Conservation (phyloP, 345 rosid species). For the Euphorbia lathyris region DNA sequence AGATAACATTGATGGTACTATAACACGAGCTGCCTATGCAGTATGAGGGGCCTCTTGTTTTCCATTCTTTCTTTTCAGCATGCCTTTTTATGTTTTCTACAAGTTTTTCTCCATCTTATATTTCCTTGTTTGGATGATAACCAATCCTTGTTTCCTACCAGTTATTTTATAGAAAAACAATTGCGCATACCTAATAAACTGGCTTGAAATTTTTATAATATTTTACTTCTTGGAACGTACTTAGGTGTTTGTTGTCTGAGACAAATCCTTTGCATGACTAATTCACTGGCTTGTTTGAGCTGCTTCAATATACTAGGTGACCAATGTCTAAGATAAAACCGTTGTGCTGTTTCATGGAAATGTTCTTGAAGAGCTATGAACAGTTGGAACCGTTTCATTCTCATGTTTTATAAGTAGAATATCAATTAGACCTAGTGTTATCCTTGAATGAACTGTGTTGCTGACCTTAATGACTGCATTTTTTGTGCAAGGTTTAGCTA, state of each 20-base stretch:
- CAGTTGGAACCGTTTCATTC: background rate
- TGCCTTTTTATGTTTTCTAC: background rate
- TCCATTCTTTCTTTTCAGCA: background rate
- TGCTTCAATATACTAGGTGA: background rate
- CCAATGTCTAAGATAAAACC: background rate
- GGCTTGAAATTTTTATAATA: background rate
- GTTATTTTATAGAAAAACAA: background rate
- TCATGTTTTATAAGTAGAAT: background rate
- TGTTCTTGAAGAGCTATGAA: background rate
- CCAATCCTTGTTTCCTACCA: background rate
- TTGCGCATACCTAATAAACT: too few relatives aligned
- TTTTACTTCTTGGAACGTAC: background rate
- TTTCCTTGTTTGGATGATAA: background rate
- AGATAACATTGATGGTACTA: background rate
- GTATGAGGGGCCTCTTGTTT: background rate
- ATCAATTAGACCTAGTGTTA: background rate
- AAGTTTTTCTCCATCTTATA: background rate
- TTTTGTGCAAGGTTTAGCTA: background rate
- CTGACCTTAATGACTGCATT: background rate
- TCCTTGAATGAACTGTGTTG: background rate
- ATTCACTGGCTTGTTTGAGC: background rate
- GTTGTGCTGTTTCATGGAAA: background rate
- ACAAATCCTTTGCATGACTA: background rate
- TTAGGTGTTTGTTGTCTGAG: background rate
- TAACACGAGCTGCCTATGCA: background rate